These are phyloP conservation scores for Colletotrichum tropicicola DNA, from an alignment of 2,329 filamentous ascomycete genomes.

Conservation along the genomic window DNA sequence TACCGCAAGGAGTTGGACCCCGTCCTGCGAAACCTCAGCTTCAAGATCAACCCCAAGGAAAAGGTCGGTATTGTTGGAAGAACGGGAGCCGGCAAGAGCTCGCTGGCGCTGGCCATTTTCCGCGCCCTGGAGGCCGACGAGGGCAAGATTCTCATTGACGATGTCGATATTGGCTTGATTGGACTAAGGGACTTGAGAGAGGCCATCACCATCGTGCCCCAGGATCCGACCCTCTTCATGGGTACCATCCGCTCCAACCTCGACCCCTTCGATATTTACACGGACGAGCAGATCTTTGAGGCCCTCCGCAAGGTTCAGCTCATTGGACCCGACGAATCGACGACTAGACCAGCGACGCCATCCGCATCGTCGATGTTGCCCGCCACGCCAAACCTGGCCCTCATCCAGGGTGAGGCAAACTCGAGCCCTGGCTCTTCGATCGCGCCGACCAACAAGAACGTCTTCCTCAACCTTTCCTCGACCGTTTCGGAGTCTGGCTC, in stretches of 20 bases:
- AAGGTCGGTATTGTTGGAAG: constrained; percentile 97
- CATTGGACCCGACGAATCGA: constrained; percentile 69
- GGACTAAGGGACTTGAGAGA: constrained; percentile 93
- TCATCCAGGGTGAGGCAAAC: constrained; percentile 6
- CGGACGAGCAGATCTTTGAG: constrained; percentile 88
- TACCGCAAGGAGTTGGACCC: constrained; percentile 89
- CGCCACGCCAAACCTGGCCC: constrained; percentile 22
- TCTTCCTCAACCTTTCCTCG: constrained; percentile 88
- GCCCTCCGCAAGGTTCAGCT: constrained; percentile 90
- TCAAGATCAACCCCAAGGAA: constrained; percentile 86
- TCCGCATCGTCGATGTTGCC: constrained; percentile 30
- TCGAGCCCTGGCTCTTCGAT: constrained; percentile 33
- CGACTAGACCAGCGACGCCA: constrained; percentile 38
- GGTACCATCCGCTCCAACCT: constrained; percentile 93
- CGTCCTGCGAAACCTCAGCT: constrained; percentile 83
- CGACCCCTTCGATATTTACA: constrained; percentile 90
- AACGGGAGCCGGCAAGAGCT: constrained; percentile 96
- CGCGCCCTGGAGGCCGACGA: constrained; percentile 90
- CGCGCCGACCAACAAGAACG: constrained; percentile 84
- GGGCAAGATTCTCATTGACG: constrained; percentile 90
- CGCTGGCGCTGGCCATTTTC: constrained; percentile 91
- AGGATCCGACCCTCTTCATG: constrained; percentile 94
- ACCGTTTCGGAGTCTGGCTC: constrained; percentile 88
- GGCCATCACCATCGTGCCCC: constrained; percentile 95
- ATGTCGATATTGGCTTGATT: constrained; percentile 88